These are phyloP conservation scores for Aegilops tauschii DNA, from an alignment of 176 grass and related monocot genomes.

Conservation along the genomic window DNA sequence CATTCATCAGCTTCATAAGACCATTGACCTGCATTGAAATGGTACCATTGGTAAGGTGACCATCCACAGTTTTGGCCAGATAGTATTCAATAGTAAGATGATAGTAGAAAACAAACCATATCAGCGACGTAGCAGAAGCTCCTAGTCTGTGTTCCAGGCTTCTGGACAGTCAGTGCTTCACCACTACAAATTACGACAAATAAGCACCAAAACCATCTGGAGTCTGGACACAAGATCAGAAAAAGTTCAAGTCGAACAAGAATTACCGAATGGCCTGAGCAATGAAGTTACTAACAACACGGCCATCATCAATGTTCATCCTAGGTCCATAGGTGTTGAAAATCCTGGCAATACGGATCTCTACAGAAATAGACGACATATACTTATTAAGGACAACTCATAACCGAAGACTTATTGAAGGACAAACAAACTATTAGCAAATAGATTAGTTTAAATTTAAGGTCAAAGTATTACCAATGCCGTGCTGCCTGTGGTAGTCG, in stretches of 20 bases:
- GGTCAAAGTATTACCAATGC: slow-evolving; percentile 71
- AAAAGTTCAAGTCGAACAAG: slow-evolving; percentile 4
- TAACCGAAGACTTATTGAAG: neutral
- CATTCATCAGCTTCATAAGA: slow-evolving; percentile 98
- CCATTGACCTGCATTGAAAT: slow-evolving; percentile 78
- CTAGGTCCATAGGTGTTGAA: slow-evolving; percentile 99
- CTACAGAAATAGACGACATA: slow-evolving; percentile 39
- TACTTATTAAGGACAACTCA: slow-evolving; percentile 2
- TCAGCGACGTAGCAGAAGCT: slow-evolving; percentile 99
- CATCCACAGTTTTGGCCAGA: neutral
- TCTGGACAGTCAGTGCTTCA: slow-evolving; percentile 89
- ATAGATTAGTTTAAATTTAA: slow-evolving; percentile 16
- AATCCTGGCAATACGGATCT: slow-evolving; percentile 99
- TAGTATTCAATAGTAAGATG: neutral
- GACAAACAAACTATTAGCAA: slow-evolving; percentile 4
- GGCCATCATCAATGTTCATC: slow-evolving; percentile 99
- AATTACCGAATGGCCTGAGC: slow-evolving; percentile 97
- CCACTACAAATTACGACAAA: slow-evolving; percentile 60
- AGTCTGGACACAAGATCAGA: neutral
- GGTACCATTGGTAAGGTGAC: slow-evolving; percentile 13
- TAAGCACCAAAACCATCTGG: slow-evolving; percentile 19
- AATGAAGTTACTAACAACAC: slow-evolving; percentile 99
- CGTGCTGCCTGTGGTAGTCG: slow-evolving; percentile 99
- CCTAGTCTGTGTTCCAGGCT: slow-evolving; percentile 95
- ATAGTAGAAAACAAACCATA: slow-evolving; percentile 57